phyloP scores from a whole-genome alignment of 192 early-diverging fungal species.

The Coemansia sp. region DNA sequence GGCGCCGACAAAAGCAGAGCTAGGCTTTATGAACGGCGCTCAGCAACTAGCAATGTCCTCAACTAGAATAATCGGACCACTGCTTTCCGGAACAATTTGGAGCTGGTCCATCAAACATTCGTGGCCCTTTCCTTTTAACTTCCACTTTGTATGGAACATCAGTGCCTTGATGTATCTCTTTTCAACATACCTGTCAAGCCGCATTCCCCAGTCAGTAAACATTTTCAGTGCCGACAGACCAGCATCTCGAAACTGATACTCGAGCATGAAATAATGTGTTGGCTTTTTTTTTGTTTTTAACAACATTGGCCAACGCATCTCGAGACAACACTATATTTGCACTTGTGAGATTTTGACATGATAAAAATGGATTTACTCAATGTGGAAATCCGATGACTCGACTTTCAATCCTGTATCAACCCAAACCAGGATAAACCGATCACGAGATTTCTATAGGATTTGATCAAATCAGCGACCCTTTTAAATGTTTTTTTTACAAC shows the following conservation, averaged over 20 bases:
- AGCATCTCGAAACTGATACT: background rate
- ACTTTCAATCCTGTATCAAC: too few species aligned
- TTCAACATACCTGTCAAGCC: conserved; percentile 9
- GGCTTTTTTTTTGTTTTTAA: too few species aligned
- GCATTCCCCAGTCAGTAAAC: conserved; percentile 37
- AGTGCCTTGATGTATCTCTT: conserved; percentile 10
- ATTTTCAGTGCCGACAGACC: conserved; percentile 25
- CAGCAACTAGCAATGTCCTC: conserved; percentile 37
- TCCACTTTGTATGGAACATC: conserved; percentile 38
- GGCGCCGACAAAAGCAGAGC: conserved; percentile 29
- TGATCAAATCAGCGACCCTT: too few species aligned
- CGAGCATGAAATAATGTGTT: background rate
- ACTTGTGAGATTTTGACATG: too few species aligned
- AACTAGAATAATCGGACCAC: conserved; percentile 26
- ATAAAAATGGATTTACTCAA: too few species aligned
- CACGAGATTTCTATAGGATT: too few species aligned
- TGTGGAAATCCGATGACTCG: too few species aligned
- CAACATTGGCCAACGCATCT: background rate
- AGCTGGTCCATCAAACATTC: conserved; percentile 42
- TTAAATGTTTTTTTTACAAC: too few species aligned
- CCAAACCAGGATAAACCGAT: too few species aligned
- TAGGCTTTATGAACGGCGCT: conserved; percentile 39
- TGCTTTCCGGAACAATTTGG: conserved; percentile 35
- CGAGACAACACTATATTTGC: too few species aligned
- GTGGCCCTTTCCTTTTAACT: conserved; percentile 40